Evolutionary conservation across 768 basidiomycete genomes (phyloP).

Genomic region (Melanogaster broomeanus): DNA sequence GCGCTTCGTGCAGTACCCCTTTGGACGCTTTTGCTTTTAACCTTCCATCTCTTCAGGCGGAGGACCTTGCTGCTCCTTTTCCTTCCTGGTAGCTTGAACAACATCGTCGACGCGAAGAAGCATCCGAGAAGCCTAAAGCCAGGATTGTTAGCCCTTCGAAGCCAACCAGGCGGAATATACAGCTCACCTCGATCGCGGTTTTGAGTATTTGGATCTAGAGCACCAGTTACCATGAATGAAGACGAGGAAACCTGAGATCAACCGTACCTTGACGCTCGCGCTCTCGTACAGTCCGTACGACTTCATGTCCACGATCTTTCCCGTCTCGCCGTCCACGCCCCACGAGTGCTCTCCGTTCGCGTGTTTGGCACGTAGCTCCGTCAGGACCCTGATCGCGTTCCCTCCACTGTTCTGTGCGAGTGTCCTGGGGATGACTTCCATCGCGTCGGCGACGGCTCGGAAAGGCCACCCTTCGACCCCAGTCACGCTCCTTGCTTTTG

Average conservation of each 20-base stretch:
- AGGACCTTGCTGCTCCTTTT: slow-evolving; percentile 48
- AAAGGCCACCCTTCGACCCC: slow-evolving; percentile 93
- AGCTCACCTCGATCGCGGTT: slow-evolving; percentile 86
- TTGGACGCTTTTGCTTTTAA: slow-evolving; percentile 7
- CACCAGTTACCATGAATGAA: not conserved
- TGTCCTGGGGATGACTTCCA: slow-evolving; percentile 96
- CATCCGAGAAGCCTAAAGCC: slow-evolving; percentile 76
- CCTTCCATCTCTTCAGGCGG: slow-evolving; percentile 58
- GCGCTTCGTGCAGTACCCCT: not conserved
- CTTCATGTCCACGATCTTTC: slow-evolving; percentile 96
- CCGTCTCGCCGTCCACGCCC: slow-evolving; percentile 96
- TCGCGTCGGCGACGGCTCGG: slow-evolving; percentile 90
- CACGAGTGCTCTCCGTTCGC: slow-evolving; percentile 87
- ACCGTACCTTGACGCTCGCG: slow-evolving; percentile 87
- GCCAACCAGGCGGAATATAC: not conserved
- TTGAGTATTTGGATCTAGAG: slow-evolving; percentile 90
- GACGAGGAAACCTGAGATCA: not conserved
- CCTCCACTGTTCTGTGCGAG: slow-evolving; percentile 95
- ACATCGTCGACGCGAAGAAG: slow-evolving; percentile 93
- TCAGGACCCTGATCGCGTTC: slow-evolving; percentile 90
- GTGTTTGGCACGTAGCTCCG: slow-evolving; percentile 95
- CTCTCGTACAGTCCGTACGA: slow-evolving; percentile 92
- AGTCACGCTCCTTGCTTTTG: slow-evolving; percentile 74
- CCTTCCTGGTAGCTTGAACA: slow-evolving; percentile 84
- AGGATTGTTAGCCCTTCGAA: not conserved